phyloP scores from a whole-genome alignment of 495 filamentous ascomycete genomes.

The Saxophila tyrrhenica region DNA sequence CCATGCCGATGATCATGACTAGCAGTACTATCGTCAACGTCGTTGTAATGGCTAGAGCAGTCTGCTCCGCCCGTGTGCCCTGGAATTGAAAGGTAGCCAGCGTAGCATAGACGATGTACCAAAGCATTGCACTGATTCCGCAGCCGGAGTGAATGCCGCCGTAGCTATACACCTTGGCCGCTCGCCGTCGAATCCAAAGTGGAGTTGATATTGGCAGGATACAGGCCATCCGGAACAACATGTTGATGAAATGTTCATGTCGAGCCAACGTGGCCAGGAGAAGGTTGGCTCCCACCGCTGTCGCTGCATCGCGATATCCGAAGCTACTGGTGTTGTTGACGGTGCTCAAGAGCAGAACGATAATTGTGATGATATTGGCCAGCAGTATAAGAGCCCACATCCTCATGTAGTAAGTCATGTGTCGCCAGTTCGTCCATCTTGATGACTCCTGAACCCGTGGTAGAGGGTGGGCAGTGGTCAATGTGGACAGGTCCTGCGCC shows the following conservation, averaged over 20 bases:
- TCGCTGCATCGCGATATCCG: conserved; percentile 27
- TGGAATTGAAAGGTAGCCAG: conserved; percentile 11
- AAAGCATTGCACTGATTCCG: conserved; percentile 21
- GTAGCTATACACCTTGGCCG: conserved; percentile 26
- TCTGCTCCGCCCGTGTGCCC: not conserved
- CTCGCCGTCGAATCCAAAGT: conserved; percentile 12
- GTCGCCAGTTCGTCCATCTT: not conserved
- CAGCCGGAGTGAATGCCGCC: conserved; percentile 25
- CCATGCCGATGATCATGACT: conserved; percentile 28
- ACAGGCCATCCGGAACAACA: conserved; percentile 19
- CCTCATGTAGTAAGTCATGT: conserved; percentile 17
- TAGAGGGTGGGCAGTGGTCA: not conserved
- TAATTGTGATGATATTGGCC: conserved; percentile 41
- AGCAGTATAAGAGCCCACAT: conserved; percentile 22
- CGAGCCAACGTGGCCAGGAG: conserved; percentile 33
- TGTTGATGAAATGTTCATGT: conserved; percentile 29
- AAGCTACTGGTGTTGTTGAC: conserved; percentile 22
- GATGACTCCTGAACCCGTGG: not conserved
- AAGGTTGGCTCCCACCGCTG: conserved; percentile 35
- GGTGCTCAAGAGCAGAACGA: conserved; percentile 16
- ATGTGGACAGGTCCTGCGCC: not conserved
- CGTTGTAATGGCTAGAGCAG: conserved; percentile 2
- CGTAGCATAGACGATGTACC: conserved; percentile 22
- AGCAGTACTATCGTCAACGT: conserved; percentile 23
- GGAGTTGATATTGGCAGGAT: conserved; percentile 16